Base-by-base conservation (phyloP, 805 yeast species). In the Cyberlindnera nakhonratchasimensis region DNA sequence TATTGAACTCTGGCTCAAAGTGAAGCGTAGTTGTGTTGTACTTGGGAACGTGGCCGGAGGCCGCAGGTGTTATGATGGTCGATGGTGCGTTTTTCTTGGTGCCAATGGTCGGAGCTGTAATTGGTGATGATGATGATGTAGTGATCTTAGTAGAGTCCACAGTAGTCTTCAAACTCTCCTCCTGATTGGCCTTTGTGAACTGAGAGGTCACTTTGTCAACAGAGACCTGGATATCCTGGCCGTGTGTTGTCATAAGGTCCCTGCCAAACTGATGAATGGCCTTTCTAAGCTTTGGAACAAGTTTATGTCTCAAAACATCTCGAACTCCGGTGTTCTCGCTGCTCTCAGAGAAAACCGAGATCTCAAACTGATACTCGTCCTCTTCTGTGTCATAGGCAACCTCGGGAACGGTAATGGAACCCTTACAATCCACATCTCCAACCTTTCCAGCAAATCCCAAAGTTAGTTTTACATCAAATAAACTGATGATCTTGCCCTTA, bases 401-500 rank as follows among this genome's bases (percentile, higher is more conserved):
- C 63, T 93, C 99, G 6, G 99, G 99, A 39, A 93, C 67, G 7
- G 80, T 75, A 42, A 93, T 81, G 16, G 83, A 71, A 22, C 99
- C 99, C 34, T 70, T 66, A 37, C 78, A 79, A 6, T 61, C 65
- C 3, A 65, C 67, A 10, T 59, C 69, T 9, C 62, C 66, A 22
- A 63, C 65, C 10, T 55, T 53, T 6, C 90, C 88, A 7, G 58
- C 62, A 54, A 80, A 77, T n/a, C 70, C 70, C 44, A 90, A 60
- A 2, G 75, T 79, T 37, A 90, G 47, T 47, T 80, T 75, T 59
- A 93, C 69, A 57, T 93, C 99, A 63, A 88, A 93, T 45, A 93
- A 66, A 5, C 95, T 85, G 54, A 93, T 90, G 20, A 91, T 95
- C 63, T 91, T 90, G 13, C 99, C 99, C 64, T 93, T 93, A 55